A percentile compares a stretch with the other conserved stretches of the same genome.
Conservation (phyloP, 108 stramenopile species). For the Asterionellopsis glacialis region DNA sequence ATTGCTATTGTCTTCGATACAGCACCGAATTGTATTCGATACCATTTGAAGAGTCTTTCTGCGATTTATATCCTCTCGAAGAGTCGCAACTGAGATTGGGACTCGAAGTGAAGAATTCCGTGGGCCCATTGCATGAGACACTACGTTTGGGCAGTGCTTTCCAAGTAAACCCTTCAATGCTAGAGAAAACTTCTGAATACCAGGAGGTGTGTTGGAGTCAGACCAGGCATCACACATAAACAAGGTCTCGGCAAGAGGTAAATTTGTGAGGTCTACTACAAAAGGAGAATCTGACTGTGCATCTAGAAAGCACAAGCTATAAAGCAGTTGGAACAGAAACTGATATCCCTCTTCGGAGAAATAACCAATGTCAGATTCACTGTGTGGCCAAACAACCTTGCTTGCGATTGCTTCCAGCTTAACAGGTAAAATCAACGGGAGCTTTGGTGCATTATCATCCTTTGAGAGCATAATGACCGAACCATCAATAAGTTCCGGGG, state of each 20-base stretch:
- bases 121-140: too few species aligned
- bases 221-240: too few species aligned
- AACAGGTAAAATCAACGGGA: constrained; percentile 33
- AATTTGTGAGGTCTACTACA: neutral
- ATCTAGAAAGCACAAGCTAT: constrained; percentile 44
- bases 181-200: too few species aligned
- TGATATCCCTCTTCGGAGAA: constrained; percentile 9
- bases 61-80: too few species aligned
- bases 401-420: neutral
- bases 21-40: neutral
- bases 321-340: constrained; percentile 50
- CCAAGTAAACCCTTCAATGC: too few species aligned
- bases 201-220: too few species aligned
- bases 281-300: constrained; percentile 3
- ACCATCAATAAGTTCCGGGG: too few species aligned
- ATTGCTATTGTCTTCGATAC: neutral
- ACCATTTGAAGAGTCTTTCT: too few species aligned
- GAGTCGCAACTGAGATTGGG: too few species aligned
- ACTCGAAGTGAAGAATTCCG: too few species aligned
- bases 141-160: too few species aligned
- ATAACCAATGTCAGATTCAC: neutral
- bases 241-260: neutral
- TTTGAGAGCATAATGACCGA: too few species aligned
- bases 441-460: neutral
- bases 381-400: neutral